phyloP scores from a whole-genome alignment of 768 basidiomycete species.

The Hemileccinum rubropunctum region DNA sequence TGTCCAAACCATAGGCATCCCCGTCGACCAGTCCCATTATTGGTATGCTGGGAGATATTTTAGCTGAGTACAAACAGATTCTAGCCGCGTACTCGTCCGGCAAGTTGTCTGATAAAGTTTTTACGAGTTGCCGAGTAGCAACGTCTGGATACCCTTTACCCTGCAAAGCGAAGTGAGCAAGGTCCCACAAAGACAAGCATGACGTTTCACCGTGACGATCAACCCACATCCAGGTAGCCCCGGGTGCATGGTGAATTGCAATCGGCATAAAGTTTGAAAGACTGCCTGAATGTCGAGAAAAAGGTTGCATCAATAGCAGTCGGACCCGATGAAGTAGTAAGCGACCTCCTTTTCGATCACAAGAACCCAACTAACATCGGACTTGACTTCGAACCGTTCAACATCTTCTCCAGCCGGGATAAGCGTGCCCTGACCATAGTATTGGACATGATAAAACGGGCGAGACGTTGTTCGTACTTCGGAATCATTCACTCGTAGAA shows the following conservation, averaged over 20 bases:
- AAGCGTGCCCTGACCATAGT: conserved; percentile 55
- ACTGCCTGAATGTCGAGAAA: conserved; percentile 59
- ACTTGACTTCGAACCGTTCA: conserved; percentile 51
- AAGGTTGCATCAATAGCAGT: conserved; percentile 2
- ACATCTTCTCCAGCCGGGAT: conserved; percentile 81
- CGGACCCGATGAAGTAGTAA: neutral
- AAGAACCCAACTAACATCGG: conserved; percentile 69
- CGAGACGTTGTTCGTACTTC: conserved; percentile 43
- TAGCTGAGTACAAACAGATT: neutral
- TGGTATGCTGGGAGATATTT: conserved; percentile 53
- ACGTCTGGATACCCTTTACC: conserved; percentile 98
- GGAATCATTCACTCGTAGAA: conserved; percentile 47
- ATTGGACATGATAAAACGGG: neutral
- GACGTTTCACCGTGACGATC: conserved; percentile 65
- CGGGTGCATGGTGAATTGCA: conserved; percentile 48
- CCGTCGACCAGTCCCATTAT: conserved; percentile 82
- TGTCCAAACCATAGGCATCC: conserved; percentile 91
- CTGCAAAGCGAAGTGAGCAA: conserved; percentile 38
- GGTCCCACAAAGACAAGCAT: neutral
- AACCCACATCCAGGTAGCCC: conserved; percentile 62
- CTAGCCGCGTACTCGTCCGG: conserved; percentile 48
- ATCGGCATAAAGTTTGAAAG: conserved; percentile 80
- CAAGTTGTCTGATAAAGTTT: conserved; percentile 64
- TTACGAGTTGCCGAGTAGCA: conserved; percentile 82
- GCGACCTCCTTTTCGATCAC: conserved; percentile 92